Conservation (phyloP, 805 yeast genomes). For the Zygoascus biomembranicola region DNA sequence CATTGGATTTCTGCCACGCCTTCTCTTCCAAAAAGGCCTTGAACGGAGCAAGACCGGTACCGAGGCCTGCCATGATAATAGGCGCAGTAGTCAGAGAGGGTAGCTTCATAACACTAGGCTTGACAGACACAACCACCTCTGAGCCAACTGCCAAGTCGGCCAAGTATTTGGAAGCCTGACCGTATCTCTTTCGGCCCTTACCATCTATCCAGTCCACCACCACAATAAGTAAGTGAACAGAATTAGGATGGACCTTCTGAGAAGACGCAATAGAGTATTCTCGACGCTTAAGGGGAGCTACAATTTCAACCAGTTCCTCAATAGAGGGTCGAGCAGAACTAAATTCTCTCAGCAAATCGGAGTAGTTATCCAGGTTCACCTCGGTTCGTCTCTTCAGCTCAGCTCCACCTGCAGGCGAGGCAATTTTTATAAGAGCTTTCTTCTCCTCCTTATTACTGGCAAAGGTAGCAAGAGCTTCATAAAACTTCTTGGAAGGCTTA, state of each 20-base stretch:
- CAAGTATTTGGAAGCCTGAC: slow-evolving; percentile 89
- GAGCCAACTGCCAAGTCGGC: slow-evolving; percentile 72
- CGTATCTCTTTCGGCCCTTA: slow-evolving; percentile 76
- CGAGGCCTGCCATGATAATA: slow-evolving; percentile 92
- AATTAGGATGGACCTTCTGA: slow-evolving; percentile 84
- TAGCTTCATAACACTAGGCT: slow-evolving; percentile 94
- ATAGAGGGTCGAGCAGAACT: slow-evolving; percentile 72
- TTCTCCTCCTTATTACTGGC: slow-evolving; percentile 66
- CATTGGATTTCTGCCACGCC: slow-evolving; percentile 86
- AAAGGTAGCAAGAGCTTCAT: slow-evolving; percentile 67
- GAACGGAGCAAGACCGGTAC: slow-evolving; percentile 97
- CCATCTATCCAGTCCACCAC: slow-evolving; percentile 94
- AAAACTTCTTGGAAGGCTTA: slow-evolving; percentile 91
- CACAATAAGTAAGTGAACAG: slow-evolving; percentile 83
- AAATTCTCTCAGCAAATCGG: slow-evolving; percentile 73
- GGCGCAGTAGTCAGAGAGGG: slow-evolving; percentile 86
- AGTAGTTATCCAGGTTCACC: slow-evolving; percentile 70
- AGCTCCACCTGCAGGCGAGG: slow-evolving; percentile 73
- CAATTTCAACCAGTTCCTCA: slow-evolving; percentile 58
- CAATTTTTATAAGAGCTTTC: slow-evolving; percentile 51
- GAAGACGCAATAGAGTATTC: slow-evolving; percentile 97
- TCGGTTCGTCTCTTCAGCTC: slow-evolving; percentile 81
- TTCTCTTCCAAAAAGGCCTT: slow-evolving; percentile 95
- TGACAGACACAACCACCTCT: slow-evolving; percentile 87
- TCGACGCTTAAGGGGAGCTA: slow-evolving; percentile 89